Evolutionary conservation across 2,329 filamentous ascomycete species (phyloP).

Genomic region (Sclerotinia spermophila): DNA sequence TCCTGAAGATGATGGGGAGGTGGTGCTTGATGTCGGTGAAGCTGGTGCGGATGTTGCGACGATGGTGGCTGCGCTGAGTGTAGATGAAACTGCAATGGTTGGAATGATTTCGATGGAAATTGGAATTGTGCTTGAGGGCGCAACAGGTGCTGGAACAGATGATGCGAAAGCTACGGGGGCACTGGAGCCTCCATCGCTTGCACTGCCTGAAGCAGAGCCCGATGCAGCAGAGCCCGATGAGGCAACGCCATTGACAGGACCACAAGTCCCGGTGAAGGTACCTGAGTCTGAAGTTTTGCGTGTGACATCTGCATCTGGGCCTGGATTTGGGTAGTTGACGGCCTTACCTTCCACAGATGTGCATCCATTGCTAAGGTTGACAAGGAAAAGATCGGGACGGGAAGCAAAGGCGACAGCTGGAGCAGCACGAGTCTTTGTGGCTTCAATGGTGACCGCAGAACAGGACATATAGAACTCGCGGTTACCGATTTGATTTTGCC

Average conservation of each 20-base stretch:
- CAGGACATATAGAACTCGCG: constrained; percentile 68
- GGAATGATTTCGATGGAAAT: constrained; percentile 8
- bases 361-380: constrained; percentile 53
- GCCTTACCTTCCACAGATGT: constrained; percentile 46
- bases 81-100: not conserved
- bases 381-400: constrained; percentile 56
- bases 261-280: constrained; percentile 30
- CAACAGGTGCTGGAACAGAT: not conserved
- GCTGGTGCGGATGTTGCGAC: not conserved
- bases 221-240: constrained; percentile 17
- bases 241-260: constrained; percentile 26
- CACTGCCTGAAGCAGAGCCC: not conserved
- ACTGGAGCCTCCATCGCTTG: not conserved
- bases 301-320: constrained; percentile 40
- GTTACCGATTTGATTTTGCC: constrained; percentile 58
- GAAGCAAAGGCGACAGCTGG: constrained; percentile 40
- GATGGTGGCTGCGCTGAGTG: not conserved
- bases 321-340: constrained; percentile 53
- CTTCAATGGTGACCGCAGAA: constrained; percentile 50
- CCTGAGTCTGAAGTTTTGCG: constrained; percentile 18
- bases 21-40: not conserved
- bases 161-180: not conserved
- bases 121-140: not conserved
- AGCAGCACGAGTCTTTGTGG: constrained; percentile 20
- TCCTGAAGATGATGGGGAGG: constrained; percentile 12